A percentile compares a stretch with the other conserved stretches of the same genome.
Evolutionary conservation across 495 filamentous ascomycete genomes (phyloP).

Genomic region (Penicillium roqueforti): DNA sequence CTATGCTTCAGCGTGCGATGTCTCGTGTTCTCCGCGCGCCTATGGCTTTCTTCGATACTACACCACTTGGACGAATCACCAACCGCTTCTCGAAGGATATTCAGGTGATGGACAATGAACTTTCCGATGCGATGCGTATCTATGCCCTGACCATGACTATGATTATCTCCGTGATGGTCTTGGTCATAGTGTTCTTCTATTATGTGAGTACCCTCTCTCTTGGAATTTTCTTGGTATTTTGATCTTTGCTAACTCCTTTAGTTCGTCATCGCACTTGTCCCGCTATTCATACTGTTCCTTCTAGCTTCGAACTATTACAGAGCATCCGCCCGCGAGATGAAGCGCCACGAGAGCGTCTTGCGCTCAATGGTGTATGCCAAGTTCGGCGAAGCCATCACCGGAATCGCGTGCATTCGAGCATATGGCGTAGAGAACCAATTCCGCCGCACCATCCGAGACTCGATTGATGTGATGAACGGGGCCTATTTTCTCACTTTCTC

Average conservation of each 20-base stretch:
- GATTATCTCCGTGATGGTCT: constrained; percentile 72
- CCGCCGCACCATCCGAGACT: constrained; percentile 55
- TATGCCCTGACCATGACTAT: constrained; percentile 81
- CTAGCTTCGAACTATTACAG: constrained; percentile 86
- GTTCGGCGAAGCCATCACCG: constrained; percentile 83
- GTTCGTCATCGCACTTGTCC: constrained; percentile 84
- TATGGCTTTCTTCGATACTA: constrained; percentile 98
- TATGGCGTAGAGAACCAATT: constrained; percentile 79
- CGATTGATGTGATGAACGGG: constrained; percentile 86
- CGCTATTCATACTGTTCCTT: constrained; percentile 73
- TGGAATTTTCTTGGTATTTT: background rate
- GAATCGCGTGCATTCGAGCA: constrained; percentile 78
- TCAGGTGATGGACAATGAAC: constrained; percentile 90
- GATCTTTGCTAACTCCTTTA: constrained; percentile 10
- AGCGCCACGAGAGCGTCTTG: constrained; percentile 85
- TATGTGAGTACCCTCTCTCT: constrained; percentile 44
- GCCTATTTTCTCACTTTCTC: constrained; percentile 93
- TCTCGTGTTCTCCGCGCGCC: constrained; percentile 77
- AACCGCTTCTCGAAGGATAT: constrained; percentile 97
- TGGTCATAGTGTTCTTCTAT: constrained; percentile 91
- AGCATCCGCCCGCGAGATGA: constrained; percentile 85
- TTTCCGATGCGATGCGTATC: constrained; percentile 88
- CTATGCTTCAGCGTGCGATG: constrained; percentile 82
- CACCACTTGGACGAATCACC: constrained; percentile 90
- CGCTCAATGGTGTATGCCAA: constrained; percentile 85